These are phyloP conservation scores for Aspergillus melleus DNA, from an alignment of 2,329 filamentous ascomycete species.

Conservation along the genomic window DNA sequence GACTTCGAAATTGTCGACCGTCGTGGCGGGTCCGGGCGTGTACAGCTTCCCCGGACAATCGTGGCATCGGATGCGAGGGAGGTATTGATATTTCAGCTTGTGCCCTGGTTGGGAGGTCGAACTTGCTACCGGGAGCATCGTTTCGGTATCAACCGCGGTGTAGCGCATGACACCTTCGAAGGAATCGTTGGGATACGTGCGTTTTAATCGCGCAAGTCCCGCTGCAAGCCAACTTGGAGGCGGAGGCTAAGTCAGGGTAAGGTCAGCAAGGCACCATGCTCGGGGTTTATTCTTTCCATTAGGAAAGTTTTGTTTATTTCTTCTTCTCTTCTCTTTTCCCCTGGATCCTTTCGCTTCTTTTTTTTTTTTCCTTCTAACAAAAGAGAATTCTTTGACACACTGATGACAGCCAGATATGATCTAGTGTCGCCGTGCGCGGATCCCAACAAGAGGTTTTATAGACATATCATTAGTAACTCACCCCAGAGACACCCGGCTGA, in stretches of 20 bases:
- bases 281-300: not conserved
- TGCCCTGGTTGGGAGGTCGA: constrained; percentile 55
- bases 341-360: not conserved
- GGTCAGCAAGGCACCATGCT: constrained; percentile 6
- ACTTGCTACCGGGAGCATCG: constrained; percentile 62
- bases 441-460: constrained; percentile 1
- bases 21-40: constrained; percentile 80
- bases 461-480: constrained; percentile 37
- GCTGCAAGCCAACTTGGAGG: constrained; percentile 81
- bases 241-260: constrained; percentile 61
- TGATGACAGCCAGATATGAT: constrained; percentile 2
- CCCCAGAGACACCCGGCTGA: constrained; percentile 43
- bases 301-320: not conserved
- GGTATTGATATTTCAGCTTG: constrained; percentile 73
- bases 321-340: not conserved
- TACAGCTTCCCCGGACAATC: constrained; percentile 95
- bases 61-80: constrained; percentile 85
- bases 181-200: constrained; percentile 71
- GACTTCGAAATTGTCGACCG: constrained; percentile 87
- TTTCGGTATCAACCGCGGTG: constrained; percentile 72
- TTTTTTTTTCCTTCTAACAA: not conserved
- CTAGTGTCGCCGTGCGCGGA: not conserved
- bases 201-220: constrained; percentile 70
- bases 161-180: constrained; percentile 94
- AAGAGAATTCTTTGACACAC: not conserved